Evolutionary conservation across 352 stramenopile species (phyloP), one percentile per base, ranked within the genome.

Genomic region (Phytophthora sp.): DNA sequence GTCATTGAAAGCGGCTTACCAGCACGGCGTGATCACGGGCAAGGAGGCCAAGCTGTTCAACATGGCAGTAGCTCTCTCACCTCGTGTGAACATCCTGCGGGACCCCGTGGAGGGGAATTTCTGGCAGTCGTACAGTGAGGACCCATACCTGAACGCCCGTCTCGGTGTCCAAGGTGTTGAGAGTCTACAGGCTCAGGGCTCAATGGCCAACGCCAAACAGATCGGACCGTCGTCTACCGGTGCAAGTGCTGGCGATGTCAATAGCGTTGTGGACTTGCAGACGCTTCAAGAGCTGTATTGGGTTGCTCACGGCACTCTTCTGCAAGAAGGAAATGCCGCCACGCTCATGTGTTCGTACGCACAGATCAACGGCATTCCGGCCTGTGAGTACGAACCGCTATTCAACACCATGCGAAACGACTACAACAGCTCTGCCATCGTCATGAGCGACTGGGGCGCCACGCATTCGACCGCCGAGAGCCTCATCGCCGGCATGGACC

Each of bases 261-360:
- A 75, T 52, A 75, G 68, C 30, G 15, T 72, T 31, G 68, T 75
- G 8, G 68, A 75, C 46, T 38, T 66, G 36, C 68, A 75, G 39
- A 65, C 57, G 51, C 63, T 75, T 3, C 31, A 75, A 31, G 68
- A 75, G 7, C 16, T 75, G 23, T 75, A 75, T 45, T 72, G 62
- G 68, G 68, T 75, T 5, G 68, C 68, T 1, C 61, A 56, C 0
- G 63, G 68, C 9, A 72, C 62, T 7, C 68, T 75, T 13, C 52
- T 75, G 51, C 62, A 75, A 35, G 68, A 75, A 33, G 68, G 62
- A 31, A 69, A 75, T 20, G 63, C 50, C n/a, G 68, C 68, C 51
- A 75, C 68, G 16, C 56, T 75, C 56, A 75, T 75, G 68, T 75
- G 68, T 45, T 75, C 68, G 39, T 75, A 75, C 63, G 54, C 68